phyloP scores from a whole-genome alignment of 441 rosid genomes.

The Populus tomentosa region DNA sequence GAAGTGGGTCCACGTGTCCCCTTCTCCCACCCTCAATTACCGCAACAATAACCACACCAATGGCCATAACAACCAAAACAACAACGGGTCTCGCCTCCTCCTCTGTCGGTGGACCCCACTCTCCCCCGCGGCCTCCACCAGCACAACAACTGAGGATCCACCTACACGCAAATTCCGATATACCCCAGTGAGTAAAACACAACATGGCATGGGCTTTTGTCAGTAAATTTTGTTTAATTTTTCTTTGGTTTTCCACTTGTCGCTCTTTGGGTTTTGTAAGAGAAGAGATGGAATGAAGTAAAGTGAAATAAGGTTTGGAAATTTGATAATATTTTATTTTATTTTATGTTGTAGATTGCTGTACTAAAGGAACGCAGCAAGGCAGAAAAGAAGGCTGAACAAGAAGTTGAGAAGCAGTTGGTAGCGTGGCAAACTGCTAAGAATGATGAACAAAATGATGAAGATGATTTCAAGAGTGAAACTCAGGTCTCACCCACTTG shows the following conservation, averaged over 20 bases:
- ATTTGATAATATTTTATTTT: neutral
- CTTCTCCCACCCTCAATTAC: constrained; percentile 37
- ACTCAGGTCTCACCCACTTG: constrained; percentile 22
- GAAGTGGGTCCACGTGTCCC: constrained; percentile 93
- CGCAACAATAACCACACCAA: constrained; percentile 20
- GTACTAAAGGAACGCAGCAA: constrained; percentile 61
- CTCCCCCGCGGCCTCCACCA: constrained; percentile 35
- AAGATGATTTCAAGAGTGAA: constrained; percentile 7
- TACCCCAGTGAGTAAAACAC: constrained; percentile 57
- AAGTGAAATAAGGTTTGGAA: no score
- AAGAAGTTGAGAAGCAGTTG: constrained; percentile 37
- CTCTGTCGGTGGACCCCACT: constrained; percentile 86
- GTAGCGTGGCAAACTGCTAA: constrained; percentile 28
- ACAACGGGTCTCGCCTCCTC: constrained; percentile 50
- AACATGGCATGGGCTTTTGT: no score
- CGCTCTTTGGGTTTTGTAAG: neutral
- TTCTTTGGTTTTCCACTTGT: neutral
- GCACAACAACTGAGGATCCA: constrained; percentile 48
- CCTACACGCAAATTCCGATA: constrained; percentile 76
- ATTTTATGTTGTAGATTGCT: constrained; percentile 43
- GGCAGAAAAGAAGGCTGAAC: constrained; percentile 40
- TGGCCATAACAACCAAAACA: constrained; percentile 13
- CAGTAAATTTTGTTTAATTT: neutral
- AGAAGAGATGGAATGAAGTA: neutral
- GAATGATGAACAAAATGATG: constrained; percentile 34